phyloP scores from a whole-genome alignment of 1,284 basidiomycete genomes.

The Pseudozyma hubeiensis region DNA sequence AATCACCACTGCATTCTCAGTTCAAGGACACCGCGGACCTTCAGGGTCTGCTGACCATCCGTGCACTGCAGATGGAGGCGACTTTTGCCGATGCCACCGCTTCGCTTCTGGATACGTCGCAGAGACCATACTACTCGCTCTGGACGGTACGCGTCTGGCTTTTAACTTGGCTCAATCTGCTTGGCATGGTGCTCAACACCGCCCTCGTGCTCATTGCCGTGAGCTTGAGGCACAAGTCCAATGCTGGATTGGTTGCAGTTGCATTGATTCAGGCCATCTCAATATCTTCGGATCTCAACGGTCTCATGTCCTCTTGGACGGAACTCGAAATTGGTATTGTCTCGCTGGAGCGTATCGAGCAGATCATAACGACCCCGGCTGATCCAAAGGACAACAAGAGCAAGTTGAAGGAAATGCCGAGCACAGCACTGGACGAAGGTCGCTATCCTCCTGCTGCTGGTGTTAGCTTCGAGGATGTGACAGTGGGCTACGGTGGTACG shows the following conservation, averaged over 20 bases:
- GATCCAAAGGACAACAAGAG: constrained; percentile 27
- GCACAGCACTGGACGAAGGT: constrained; percentile 15
- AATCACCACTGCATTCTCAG: constrained; percentile 33
- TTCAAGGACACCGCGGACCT: constrained; percentile 33
- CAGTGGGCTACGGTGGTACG: constrained; percentile 10
- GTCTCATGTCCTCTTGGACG: constrained; percentile 54
- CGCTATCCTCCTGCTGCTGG: constrained; percentile 17
- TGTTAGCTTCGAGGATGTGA: constrained; percentile 10
- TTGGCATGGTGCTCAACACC: constrained; percentile 34
- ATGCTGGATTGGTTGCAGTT: constrained; percentile 61
- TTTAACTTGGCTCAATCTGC: constrained; percentile 31
- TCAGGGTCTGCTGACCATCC: constrained; percentile 37
- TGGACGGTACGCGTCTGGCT: constrained; percentile 45
- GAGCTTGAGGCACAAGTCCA: constrained; percentile 19
- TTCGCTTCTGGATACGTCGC: constrained; percentile 23
- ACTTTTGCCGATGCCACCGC: constrained; percentile 15
- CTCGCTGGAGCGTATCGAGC: constrained; percentile 63
- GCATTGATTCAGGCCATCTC: constrained; percentile 57
- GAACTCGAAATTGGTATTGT: constrained; percentile 67
- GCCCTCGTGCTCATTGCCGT: constrained; percentile 41
- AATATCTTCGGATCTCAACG: constrained; percentile 36
- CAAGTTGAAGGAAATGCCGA: constrained; percentile 21
- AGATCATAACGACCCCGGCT: constrained; percentile 43
- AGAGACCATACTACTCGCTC: constrained; percentile 36
- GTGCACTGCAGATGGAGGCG: constrained; percentile 28